phyloP scores from a whole-genome alignment of 148 eudicot genomes.

The Chenopodium suecicum region DNA sequence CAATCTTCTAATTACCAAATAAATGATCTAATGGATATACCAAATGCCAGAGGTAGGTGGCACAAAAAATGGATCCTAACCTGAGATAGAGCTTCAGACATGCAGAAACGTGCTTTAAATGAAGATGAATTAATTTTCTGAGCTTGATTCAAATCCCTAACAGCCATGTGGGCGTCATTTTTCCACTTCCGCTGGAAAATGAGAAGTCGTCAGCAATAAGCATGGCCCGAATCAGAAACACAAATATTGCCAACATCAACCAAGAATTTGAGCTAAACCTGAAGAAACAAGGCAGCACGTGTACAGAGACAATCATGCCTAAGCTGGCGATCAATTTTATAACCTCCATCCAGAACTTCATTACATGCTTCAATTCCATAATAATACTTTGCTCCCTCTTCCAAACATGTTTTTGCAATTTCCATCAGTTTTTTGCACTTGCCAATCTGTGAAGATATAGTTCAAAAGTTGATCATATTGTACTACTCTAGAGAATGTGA shows the following conservation, averaged over 20 bases:
- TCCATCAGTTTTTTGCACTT: slow-evolving; percentile 76
- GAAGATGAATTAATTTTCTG: slow-evolving; percentile 69
- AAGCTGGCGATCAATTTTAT: slow-evolving; percentile 52
- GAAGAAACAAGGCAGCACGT: slow-evolving; percentile 88
- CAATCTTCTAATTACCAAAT: background rate
- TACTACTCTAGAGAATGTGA: slow-evolving; percentile 1
- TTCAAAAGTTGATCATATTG: background rate
- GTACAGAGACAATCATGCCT: slow-evolving; percentile 79
- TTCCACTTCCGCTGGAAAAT: slow-evolving; percentile 80
- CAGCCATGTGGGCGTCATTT: slow-evolving; percentile 86
- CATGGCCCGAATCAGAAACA: slow-evolving; percentile 11
- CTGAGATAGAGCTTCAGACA: slow-evolving; percentile 74
- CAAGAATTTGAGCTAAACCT: slow-evolving; percentile 45
- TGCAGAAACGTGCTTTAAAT: slow-evolving; percentile 54
- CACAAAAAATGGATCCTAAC: slow-evolving; percentile 35
- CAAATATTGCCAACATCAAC: slow-evolving; percentile 16
- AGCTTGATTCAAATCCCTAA: slow-evolving; percentile 81
- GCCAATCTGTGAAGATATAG: slow-evolving; percentile 47
- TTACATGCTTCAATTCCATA: slow-evolving; percentile 90
- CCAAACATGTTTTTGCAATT: slow-evolving; percentile 65
- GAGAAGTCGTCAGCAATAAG: slow-evolving; percentile 4
- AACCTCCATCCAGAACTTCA: slow-evolving; percentile 79
- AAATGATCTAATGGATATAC: background rate
- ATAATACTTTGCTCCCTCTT: slow-evolving; percentile 52
- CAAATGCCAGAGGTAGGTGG: background rate